phyloP scores from a whole-genome alignment of 306 rosid genomes.

The Potentilla sterilis region DNA sequence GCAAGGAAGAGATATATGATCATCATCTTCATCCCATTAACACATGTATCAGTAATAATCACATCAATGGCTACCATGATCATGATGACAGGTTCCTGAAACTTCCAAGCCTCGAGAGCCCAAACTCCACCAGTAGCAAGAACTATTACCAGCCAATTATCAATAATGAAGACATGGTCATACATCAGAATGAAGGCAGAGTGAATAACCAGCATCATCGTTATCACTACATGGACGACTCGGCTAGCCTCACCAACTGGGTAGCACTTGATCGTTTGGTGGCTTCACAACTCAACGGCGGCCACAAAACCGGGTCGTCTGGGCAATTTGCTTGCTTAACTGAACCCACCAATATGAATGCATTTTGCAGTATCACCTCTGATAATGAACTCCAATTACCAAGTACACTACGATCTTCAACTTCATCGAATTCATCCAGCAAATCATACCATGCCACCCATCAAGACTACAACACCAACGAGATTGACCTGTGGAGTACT shows the following conservation, averaged over 20 bases:
- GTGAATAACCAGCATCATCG: slow-evolving; percentile 25
- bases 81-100: slow-evolving; percentile 51
- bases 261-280: slow-evolving; percentile 73
- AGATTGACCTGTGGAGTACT: slow-evolving; percentile 67
- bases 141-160: slow-evolving; percentile 45
- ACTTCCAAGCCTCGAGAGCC: slow-evolving; percentile 71
- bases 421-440: slow-evolving; percentile 38
- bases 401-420: slow-evolving; percentile 45
- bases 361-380: slow-evolving; percentile 24
- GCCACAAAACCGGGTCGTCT: slow-evolving; percentile 39
- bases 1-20: slow-evolving; percentile 63
- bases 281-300: slow-evolving; percentile 76
- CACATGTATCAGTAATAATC: background rate
- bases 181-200: slow-evolving; percentile 4
- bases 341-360: slow-evolving; percentile 33
- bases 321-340: slow-evolving; percentile 48
- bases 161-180: slow-evolving; percentile 16
- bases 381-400: slow-evolving; percentile 48
- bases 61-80: slow-evolving; percentile 23
- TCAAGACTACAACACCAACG: slow-evolving; percentile 35
- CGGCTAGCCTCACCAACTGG: slow-evolving; percentile 54
- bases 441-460: slow-evolving; percentile 33
- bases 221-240: slow-evolving; percentile 26
- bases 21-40: slow-evolving; percentile 25
- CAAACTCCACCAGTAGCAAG: slow-evolving; percentile 55